Evolutionary conservation across 2,329 filamentous ascomycete species (phyloP), one percentile per base, ranked within the genome.

Genomic region (Sarocladium kiliense): DNA sequence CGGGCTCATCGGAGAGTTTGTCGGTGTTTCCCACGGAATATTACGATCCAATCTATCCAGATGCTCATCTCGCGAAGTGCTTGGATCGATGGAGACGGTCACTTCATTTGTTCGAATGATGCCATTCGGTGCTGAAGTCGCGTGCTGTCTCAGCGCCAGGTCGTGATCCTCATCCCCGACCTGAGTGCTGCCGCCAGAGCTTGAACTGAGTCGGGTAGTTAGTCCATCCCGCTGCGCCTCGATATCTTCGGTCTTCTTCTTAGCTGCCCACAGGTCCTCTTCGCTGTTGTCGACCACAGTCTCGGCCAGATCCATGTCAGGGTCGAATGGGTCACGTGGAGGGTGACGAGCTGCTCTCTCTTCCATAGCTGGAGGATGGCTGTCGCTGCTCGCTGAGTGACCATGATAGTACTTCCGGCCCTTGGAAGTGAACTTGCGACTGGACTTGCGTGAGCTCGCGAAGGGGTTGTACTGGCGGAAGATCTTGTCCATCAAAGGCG

Each of bases 401-500:
- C 44, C 44, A 30, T 27, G 23, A 14, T 27, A 16, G 30, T 51
- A 51, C 21, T 37, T 51, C 3, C 21, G 47, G 4, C 21, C 50
- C 25, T 53, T 53, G 7, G 34, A 53, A 19, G 27, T 30, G 32
- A 10, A 4, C 23, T 41, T 39, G 21, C n/a, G 23, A 16, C 32
- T 41, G 7, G 27, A 36, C 32, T 37, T 34, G 47, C 47, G 47
- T 21, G 47, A 36, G 18, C 27, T 36, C 4, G 32, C 50, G 30
- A 53, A 53, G 4, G 50, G 50, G 34, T 39, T 53, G 34, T 34
- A 21, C 14, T 30, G 32, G 16, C 19, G 16, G 34, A 53, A 30
- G 18, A 53, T 7, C 50, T 53, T 53, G 32, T 39, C 50, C 50
- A 53, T 53, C 19, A 55, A 41, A 2, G 55, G 55, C 25, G 55